These are phyloP conservation scores for Zymoseptoria tritici DNA, from an alignment of 2,329 filamentous ascomycete species.

Conservation along the genomic window DNA sequence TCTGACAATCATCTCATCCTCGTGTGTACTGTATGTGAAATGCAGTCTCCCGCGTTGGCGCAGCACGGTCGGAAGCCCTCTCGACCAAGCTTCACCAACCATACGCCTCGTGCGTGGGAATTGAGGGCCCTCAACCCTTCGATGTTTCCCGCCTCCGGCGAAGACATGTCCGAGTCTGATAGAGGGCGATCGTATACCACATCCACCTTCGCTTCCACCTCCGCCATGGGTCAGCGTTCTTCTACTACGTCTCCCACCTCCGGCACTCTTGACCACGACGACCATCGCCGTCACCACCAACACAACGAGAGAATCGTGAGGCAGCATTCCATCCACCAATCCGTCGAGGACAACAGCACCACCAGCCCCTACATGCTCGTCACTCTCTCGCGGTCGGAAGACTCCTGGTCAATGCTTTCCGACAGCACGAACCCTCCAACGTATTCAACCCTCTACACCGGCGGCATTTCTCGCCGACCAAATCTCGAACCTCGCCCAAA, in stretches of 20 bases:
- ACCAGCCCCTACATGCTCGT: conserved; percentile 6
- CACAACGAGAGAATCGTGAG: background rate
- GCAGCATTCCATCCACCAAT: conserved; percentile 22
- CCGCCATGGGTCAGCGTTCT: conserved; percentile 25
- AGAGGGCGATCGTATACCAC: conserved; percentile 16
- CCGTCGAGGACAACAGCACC: conserved; percentile 16
- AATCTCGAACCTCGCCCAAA: conserved; percentile 7
- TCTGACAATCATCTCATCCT: background rate
- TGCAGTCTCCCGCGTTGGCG: conserved; percentile 28
- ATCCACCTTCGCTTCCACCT: conserved; percentile 6
- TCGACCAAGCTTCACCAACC: conserved; percentile 27
- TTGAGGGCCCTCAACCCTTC: conserved; percentile 22
- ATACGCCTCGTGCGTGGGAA: conserved; percentile 28
- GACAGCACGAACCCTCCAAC: conserved; percentile 23
- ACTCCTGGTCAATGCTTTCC: conserved; percentile 26
- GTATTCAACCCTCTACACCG: conserved; percentile 12
- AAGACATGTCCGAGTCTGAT: conserved; percentile 18
- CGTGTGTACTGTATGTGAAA: conserved; percentile 14
- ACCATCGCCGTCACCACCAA: background rate
- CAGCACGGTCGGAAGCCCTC: conserved; percentile 20
- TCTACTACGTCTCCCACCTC: conserved; percentile 10
- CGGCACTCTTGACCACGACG: background rate
- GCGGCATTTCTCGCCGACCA: background rate
- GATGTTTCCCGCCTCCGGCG: conserved; percentile 19
- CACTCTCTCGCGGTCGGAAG: conserved; percentile 9